Base-by-base conservation (phyloP, 768 basidiomycete species). In the Lactarius pseudohatsudake region DNA sequence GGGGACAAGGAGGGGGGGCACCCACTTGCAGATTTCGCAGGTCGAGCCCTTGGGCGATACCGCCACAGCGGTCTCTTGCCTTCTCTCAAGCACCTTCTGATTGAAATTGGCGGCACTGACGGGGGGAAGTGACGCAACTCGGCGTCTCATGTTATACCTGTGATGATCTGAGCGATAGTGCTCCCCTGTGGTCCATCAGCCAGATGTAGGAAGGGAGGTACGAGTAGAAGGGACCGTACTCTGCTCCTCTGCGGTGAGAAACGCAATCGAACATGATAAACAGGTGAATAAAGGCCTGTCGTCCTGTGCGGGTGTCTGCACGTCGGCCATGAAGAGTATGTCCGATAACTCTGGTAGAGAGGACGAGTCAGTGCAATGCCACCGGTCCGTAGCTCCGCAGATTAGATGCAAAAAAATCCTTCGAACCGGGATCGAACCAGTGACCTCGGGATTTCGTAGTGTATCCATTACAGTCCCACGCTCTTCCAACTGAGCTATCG, bases 91-190 rank as follows among this genome's bases (percentile, higher is more conserved):
- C 15, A 97, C 90, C 73, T 98, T 98, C 73, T 93, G 85, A 72
- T 95, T 89, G 79, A 98, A 99, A 1, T 88, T 71, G 8, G 82
- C 77, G 0, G 82, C 84, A 65, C 86, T 88, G 72, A 99, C 86
- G 2, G 96, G 95, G 10, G 93, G 90, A 2, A 99, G 83, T 6
- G 84, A 86, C 2, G 96, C 96, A 20, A 98, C 91, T 34, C 94
- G 87, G 70, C 96, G 90, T 81, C 96, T 96, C 88, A 98, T 94
- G 75, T 99, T 99, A 79, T 99, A 99, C 61, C 95, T 83, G 79
- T 99, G 97, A 76, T 92, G 91, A 77, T 99, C 97, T 30, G 93
- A 92, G 69, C 87, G 86, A 77, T 96, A 98, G 75, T 99, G 97
- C 0, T 80, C 78, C 66, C 96, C 91, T 93, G 71, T 16, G 71